Base-by-base conservation (phyloP, 2,329 filamentous ascomycete genomes). In the Arthrobotrys megalospora region DNA sequence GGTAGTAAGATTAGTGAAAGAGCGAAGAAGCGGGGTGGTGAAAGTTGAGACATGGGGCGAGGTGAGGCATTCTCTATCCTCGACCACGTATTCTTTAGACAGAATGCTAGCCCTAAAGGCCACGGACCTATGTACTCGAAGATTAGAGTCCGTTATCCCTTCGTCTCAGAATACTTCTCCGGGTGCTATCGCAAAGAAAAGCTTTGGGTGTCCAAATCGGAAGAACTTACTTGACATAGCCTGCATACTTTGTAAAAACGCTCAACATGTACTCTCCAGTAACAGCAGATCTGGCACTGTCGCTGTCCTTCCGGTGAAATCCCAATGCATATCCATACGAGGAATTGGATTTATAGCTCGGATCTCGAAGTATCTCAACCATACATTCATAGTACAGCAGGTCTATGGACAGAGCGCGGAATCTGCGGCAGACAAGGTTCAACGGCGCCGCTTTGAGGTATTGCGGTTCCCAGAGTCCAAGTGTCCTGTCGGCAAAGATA, bases 201-300 rank as follows among this genome's bases (percentile, higher is more conserved):
- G 24, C 5, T 28, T 28, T 28, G 24, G 24, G 24, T 28, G 24
- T 28, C 5, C 24, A 28, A 2, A 28, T 28, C 24, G 24, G 24
- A 38, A 38, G 36, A 32, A 52, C 48, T 32, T 52, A 52, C 48
- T 52, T 52, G 3, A 52, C 48, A 14, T n/a, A 34, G 5, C 12
- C 11, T 2, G 21, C 48, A 52, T 52, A 52, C 12, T 52, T 10
- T n/a, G 4, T 52, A 24, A 52, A 52, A 3, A 34, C 5, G 0
- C n/a, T 6, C 48, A 52, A n/a, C 12, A 34, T 52, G 48, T 6
- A 28, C 24, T 28, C 24, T 28, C 24, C 24, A 28, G 24, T 28
- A 28, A 28, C 24, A 28, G 24, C 24, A 28, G 24, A 28, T 5
- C 24, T 28, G 24, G 24, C 24, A 28, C 24, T 28, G 24, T 28